Conservation (phyloP, 164 flowering plant genomes). For the Aristolochia fimbriata region DNA sequence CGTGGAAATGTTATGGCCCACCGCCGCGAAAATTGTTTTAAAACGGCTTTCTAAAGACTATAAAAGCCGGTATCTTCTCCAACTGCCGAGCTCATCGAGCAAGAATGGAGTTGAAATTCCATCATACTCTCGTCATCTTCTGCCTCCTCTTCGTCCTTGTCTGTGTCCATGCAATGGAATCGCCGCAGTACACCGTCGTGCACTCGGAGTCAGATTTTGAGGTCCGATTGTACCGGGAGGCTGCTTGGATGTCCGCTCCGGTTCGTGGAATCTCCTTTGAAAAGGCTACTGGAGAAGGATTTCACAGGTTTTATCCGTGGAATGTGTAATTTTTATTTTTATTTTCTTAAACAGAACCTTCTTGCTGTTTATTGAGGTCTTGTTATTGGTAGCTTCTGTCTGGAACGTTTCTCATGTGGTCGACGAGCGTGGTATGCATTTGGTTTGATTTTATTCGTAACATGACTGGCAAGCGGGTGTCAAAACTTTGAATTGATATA, state of each 20-base stretch:
- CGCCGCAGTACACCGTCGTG: slow-evolving; percentile 20
- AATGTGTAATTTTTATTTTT: neutral
- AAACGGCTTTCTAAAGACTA: too few species aligned
- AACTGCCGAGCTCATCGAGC: too few species aligned
- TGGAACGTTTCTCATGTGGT: too few species aligned
- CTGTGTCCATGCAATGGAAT: slow-evolving; percentile 1
- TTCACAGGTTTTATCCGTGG: slow-evolving; percentile 39
- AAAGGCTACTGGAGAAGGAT: slow-evolving; percentile 43
- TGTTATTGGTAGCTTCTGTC: too few species aligned
- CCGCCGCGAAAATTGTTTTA: too few species aligned
- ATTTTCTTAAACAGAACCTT: neutral
- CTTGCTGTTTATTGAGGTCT: neutral
- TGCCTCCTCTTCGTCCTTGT: neutral
- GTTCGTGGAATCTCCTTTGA: slow-evolving; percentile 39
- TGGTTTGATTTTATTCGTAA: too few species aligned
- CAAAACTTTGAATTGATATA: too few species aligned
- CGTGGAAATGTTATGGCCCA: too few species aligned
- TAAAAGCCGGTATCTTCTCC: too few species aligned
- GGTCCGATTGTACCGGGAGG: slow-evolving; percentile 41
- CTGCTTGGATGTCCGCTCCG: slow-evolving; percentile 54
- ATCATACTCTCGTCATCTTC: neutral
- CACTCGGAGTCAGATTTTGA: slow-evolving; percentile 50
- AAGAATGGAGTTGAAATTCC: too few species aligned
- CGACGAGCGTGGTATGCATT: too few species aligned
- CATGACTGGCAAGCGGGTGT: too few species aligned